Evolutionary conservation across 768 basidiomycete genomes (phyloP).

Genomic region (Pisolithus orientalis): DNA sequence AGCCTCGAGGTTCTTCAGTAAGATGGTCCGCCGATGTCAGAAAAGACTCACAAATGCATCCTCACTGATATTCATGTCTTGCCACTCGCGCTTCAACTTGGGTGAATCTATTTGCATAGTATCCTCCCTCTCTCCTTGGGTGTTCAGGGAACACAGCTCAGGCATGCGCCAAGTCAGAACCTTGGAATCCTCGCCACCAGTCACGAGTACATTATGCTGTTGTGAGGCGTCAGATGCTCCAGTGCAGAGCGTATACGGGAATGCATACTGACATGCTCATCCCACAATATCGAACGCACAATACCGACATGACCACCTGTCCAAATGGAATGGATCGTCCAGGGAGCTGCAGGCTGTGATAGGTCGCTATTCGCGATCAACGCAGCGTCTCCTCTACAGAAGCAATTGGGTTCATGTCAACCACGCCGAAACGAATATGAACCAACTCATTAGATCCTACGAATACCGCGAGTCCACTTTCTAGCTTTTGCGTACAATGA

Average conservation of each 20-base stretch:
- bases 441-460: constrained; percentile 70
- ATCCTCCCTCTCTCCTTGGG: constrained; percentile 1
- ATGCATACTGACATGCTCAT: constrained; percentile 38
- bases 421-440: not conserved
- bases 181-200: constrained; percentile 47
- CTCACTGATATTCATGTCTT: constrained; percentile 11
- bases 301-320: constrained; percentile 49
- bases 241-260: not conserved
- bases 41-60: constrained; percentile 11
- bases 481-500: constrained; percentile 20
- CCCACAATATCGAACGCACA: constrained; percentile 51
- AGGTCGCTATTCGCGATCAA: constrained; percentile 42
- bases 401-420: not conserved
- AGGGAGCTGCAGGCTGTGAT: constrained; percentile 33
- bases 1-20: constrained; percentile 7
- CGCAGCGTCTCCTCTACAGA: constrained; percentile 50
- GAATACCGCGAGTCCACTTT: constrained; percentile 44
- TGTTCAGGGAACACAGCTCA: not conserved
- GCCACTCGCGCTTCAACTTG: constrained; percentile 20
- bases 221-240: not conserved
- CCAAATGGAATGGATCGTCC: constrained; percentile 49
- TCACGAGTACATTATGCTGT: constrained; percentile 37
- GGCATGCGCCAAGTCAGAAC: constrained; percentile 36
- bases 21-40: not conserved
- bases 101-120: constrained; percentile 7